Conservation (phyloP, 495 filamentous ascomycete genomes). For the Apiosordaria backusii region DNA sequence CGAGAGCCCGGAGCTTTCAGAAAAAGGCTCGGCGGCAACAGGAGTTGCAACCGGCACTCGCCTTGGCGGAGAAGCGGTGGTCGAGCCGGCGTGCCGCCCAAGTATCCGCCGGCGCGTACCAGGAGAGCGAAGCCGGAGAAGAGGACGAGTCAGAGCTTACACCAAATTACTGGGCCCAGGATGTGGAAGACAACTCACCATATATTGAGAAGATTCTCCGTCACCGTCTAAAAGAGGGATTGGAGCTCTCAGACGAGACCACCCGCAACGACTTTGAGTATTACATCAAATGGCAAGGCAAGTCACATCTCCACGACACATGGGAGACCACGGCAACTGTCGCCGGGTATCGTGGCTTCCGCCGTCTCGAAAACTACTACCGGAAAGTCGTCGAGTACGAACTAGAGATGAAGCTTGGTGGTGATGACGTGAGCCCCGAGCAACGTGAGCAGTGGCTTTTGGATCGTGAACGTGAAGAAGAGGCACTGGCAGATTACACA, state of each 20-base stretch:
- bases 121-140: slow-evolving; percentile 76
- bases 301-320: slow-evolving; percentile 90
- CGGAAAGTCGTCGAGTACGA: slow-evolving; percentile 74
- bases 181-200: slow-evolving; percentile 64
- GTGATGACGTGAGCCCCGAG: slow-evolving; percentile 70
- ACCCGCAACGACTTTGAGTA: slow-evolving; percentile 84
- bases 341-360: slow-evolving; percentile 60
- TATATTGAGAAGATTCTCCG: slow-evolving; percentile 89
- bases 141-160: slow-evolving; percentile 59
- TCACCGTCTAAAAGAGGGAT: slow-evolving; percentile 70
- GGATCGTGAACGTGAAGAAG: slow-evolving; percentile 79
- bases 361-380: slow-evolving; percentile 90
- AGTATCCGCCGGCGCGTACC: slow-evolving; percentile 82
- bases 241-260: slow-evolving; percentile 53
- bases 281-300: slow-evolving; percentile 95
- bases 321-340: slow-evolving; percentile 81
- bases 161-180: slow-evolving; percentile 60
- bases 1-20: slow-evolving; percentile 58
- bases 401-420: slow-evolving; percentile 62
- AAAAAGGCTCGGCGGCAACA: slow-evolving; percentile 71
- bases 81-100: slow-evolving; percentile 83
- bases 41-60: slow-evolving; percentile 54
- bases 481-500: slow-evolving; percentile 79
- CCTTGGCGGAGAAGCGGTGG: slow-evolving; percentile 77
- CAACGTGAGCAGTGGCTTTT: slow-evolving; percentile 88